Evolutionary conservation across 2,329 filamentous ascomycete genomes (phyloP), one percentile per base, ranked within the genome.

Genomic region (Cordyceps fumosorosea): DNA sequence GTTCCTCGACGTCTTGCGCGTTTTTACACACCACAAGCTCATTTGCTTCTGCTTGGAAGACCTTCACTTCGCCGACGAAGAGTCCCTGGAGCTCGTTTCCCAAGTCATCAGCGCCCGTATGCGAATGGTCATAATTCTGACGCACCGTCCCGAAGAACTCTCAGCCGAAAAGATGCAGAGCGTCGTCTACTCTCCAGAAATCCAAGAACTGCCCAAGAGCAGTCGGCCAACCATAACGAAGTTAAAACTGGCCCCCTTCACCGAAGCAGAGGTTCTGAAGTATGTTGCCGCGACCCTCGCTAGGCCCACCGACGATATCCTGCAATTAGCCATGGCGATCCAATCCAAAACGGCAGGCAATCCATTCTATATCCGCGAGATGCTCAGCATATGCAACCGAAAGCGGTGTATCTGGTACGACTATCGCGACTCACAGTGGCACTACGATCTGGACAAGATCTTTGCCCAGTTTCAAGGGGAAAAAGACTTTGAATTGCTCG

Each of bases 321-420:
- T 90, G 1, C 88, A 92, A 0, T 79, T 98, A 20, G 89, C 90
- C 2, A 84, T 92, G 7, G 90, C 96, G 11, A 86, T 97, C 6
- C 90, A 96, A 72, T 92, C 93, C 69, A 96, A 95, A 76, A 93
- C 90, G 10, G 84, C 84, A 29, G 93, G 93, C 1, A 96, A 96
- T 65, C 89, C 92, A 0, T 97, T 96, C 69, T 96, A 95, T 69
- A 89, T 96, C 73, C 84, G 91, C 61, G 91, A 96, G 75, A 96
- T 97, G 83, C 82, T 97, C 5, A 90, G 90, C 69, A 88, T 89
- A 3, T 96, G 91, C 71, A 88, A 96, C 72, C 86, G 90, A 47
- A 95, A 91, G 70, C 88, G 88, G 67, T 96, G 90, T 72, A 89
- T 97, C 56, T 96, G 88, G 84, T 97, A 96, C 73, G 91, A 92